Base-by-base conservation (phyloP, 1,284 basidiomycete species). In the Ceratobasidium sp. region DNA sequence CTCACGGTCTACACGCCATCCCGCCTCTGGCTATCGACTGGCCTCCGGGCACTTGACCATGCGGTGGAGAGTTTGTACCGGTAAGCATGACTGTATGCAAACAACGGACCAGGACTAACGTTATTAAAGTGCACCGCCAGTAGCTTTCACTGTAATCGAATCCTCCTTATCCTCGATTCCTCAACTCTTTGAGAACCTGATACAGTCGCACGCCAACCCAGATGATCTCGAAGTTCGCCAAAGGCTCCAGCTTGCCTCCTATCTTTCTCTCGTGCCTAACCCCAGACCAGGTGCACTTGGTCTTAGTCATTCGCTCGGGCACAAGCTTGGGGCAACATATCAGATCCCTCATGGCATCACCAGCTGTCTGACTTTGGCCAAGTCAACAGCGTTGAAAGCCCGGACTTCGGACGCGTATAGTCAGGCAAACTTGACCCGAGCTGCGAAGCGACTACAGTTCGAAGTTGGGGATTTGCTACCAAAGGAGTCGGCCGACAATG, bases 261-360 rank as follows among this genome's bases (percentile, higher is more conserved):
- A 90, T 90, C 90, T 90, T 86, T 89, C 87, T 62, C 76, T 92
- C 13, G 92, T 88, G 87, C 90, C 91, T 0, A 79, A 65, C 38
- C 62, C 82, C 64, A 83, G 82, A 77, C 71, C 81, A 17, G 86
- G 88, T 68, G 79, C 89, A 1, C 75, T 91, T 15, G 92, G 91
- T 22, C 80, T 93, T 13, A 91, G 89, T 22, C 91, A 93, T 78
- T 79, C 85, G 6, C 81, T 92, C 1, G 89, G 90, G 13, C 90
- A 93, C 76, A 87, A 85, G 73, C 82, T 94, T 12, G 92, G 92
- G 1, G 90, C 90, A 3, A 83, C 82, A 27, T 94, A 93, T 76
- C 79, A 81, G 58, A 93, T 94, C 70, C 86, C 88, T 10, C 92
- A 94, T 76, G 92, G 92, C 2, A 90, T 92, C 73, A 93, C 92